Conservation (phyloP, 192 early-diverging fungal genomes). For the Coemansia javaensis region DNA sequence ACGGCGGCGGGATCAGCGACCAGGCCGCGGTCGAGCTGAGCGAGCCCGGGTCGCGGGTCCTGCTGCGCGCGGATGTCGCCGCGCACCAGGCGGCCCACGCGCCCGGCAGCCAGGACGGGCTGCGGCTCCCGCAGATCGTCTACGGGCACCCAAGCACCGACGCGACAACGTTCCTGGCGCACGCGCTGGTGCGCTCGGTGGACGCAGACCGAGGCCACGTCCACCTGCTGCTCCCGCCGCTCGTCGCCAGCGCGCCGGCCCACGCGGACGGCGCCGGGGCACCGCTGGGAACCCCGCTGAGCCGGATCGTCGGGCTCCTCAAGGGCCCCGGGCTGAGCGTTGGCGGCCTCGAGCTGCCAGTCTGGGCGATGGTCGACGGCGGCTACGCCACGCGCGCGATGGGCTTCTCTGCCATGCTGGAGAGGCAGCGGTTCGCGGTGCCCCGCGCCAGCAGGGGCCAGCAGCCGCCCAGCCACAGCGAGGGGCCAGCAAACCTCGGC, state of each 20-base stretch:
- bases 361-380: slow-evolving; percentile 35
- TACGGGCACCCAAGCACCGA: slow-evolving; percentile 33
- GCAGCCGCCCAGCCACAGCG: neutral
- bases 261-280: neutral
- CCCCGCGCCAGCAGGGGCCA: slow-evolving; percentile 1
- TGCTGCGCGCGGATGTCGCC: slow-evolving; percentile 4
- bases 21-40: slow-evolving; percentile 27
- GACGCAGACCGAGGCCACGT: slow-evolving; percentile 53
- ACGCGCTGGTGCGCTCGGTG: slow-evolving; percentile 65
- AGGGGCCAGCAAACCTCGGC: slow-evolving; percentile 10
- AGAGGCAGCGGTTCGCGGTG: neutral
- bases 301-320: slow-evolving; percentile 32
- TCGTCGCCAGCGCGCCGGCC: neutral
- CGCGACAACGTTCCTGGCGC: slow-evolving; percentile 55
- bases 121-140: slow-evolving; percentile 35
- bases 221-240: slow-evolving; percentile 56
- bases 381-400: slow-evolving; percentile 42
- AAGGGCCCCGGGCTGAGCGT: slow-evolving; percentile 33
- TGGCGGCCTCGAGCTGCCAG: slow-evolving; percentile 29
- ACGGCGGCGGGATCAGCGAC: slow-evolving; percentile 17
- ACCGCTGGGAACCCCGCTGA: slow-evolving; percentile 1
- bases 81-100: neutral
- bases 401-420: slow-evolving; percentile 10
- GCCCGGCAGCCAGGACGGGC: neutral
- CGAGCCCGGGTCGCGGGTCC: slow-evolving; percentile 22